These are phyloP conservation scores for Candida quercuum DNA, from an alignment of 805 yeast species.

Conservation along the genomic window DNA sequence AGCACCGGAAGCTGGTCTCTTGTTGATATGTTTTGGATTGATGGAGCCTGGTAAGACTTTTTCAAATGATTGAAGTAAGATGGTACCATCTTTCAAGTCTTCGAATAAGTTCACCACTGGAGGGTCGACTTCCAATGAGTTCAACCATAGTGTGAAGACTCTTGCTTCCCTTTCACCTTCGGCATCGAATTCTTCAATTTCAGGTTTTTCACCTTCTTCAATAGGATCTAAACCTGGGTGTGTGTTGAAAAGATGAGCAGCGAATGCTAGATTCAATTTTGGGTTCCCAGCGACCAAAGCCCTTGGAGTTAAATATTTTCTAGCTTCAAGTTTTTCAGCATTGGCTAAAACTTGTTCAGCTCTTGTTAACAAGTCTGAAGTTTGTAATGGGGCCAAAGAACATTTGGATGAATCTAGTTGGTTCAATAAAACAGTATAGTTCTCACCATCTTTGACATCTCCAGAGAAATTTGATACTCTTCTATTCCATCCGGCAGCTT, in stretches of 20 bases:
- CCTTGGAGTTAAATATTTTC: conserved; percentile 92
- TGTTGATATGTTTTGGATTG: conserved; percentile 71
- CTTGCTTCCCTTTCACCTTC: conserved; percentile 99
- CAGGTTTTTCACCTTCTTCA: conserved; percentile 85
- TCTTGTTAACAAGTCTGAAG: conserved; percentile 64
- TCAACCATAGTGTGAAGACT: conserved; percentile 96
- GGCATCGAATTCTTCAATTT: conserved; percentile 96
- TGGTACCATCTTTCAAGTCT: conserved; percentile 89
- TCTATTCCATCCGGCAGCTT: conserved; percentile 86
- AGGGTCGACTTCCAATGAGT: conserved; percentile 93
- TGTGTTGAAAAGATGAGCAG: conserved; percentile 94
- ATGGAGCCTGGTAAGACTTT: conserved; percentile 94
- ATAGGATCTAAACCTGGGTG: conserved; percentile 96
- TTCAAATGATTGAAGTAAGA: conserved; percentile 87
- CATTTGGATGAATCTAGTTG: conserved; percentile 84
- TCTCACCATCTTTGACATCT: conserved; percentile 93
- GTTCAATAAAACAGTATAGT: conserved; percentile 82
- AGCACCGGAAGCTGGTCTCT: conserved; percentile 67
- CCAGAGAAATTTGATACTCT: conserved; percentile 79
- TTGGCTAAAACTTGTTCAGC: conserved; percentile 83
- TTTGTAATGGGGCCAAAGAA: conserved; percentile 77
- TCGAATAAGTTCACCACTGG: conserved; percentile 88
- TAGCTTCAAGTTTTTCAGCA: conserved; percentile 87
- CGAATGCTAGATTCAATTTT: conserved; percentile 92
- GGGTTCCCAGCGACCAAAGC: conserved; percentile 95